Conservation (phyloP, 805 yeast species). For the Candida anglica region DNA sequence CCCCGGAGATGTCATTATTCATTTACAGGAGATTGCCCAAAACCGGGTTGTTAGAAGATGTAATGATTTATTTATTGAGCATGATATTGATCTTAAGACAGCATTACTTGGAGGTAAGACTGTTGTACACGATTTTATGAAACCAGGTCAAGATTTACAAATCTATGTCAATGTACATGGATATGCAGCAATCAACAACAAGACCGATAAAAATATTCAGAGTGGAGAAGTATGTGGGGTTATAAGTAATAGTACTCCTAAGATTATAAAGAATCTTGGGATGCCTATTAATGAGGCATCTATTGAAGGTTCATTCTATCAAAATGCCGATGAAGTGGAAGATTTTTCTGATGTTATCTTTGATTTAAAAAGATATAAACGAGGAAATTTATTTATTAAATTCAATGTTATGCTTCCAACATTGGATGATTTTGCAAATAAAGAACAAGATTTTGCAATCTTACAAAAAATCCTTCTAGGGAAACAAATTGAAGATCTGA, state of each 20-base stretch:
- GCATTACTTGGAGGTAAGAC: conserved; percentile 57
- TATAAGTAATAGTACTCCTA: conserved; percentile 44
- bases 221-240: conserved; percentile 51
- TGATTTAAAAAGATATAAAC: conserved; percentile 16
- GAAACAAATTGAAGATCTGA: background rate
- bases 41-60: conserved; percentile 38
- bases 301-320: conserved; percentile 22
- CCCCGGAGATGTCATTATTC: conserved; percentile 68
- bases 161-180: conserved; percentile 37
- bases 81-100: conserved; percentile 47
- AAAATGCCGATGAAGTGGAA: conserved; percentile 13
- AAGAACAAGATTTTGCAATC: conserved; percentile 14
- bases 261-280: conserved; percentile 49
- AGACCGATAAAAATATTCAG: conserved; percentile 14
- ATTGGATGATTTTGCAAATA: conserved; percentile 20
- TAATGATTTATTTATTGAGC: conserved; percentile 41
- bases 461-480: conserved; percentile 19
- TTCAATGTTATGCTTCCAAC: conserved; percentile 35
- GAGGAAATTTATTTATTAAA: conserved; percentile 37
- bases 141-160: conserved; percentile 26
- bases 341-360: conserved; percentile 13
- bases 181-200: conserved; percentile 8
- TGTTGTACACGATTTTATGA: conserved; percentile 25
- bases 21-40: conserved; percentile 40
- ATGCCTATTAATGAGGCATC: conserved; percentile 49